Conservation (phyloP, 192 early-diverging fungal genomes). For the Dispira simplex region DNA sequence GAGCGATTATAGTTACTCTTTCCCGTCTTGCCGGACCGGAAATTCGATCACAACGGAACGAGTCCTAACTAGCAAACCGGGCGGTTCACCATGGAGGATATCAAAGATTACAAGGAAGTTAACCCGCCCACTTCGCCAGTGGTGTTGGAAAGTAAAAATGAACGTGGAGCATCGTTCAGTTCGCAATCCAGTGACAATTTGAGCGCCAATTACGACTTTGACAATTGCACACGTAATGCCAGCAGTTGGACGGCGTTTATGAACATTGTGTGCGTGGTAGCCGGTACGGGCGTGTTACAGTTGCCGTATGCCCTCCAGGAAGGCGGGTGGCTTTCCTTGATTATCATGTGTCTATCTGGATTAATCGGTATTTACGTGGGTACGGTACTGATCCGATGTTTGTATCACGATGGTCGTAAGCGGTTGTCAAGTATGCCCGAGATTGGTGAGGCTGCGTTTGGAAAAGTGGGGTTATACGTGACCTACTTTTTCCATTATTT, state of each 20-base stretch:
- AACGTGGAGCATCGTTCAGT: not conserved
- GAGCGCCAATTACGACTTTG: conserved; percentile 4
- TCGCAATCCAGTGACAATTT: not conserved
- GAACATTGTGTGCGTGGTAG: conserved; percentile 53
- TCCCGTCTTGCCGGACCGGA: not conserved
- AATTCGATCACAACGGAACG: not conserved
- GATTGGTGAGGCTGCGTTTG: conserved; percentile 58
- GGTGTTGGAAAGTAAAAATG: not conserved
- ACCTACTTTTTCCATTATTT: conserved; percentile 48
- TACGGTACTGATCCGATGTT: conserved; percentile 49
- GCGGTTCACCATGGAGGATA: not conserved
- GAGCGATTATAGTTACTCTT: not conserved
- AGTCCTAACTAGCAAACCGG: not conserved
- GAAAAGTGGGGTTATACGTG: conserved; percentile 34
- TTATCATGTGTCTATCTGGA: conserved; percentile 52
- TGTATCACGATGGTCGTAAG: conserved; percentile 48
- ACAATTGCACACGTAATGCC: conserved; percentile 23
- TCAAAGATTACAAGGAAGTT: not conserved
- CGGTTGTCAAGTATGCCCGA: conserved; percentile 45
- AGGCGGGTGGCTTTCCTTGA: conserved; percentile 60
- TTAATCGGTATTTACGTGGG: conserved; percentile 56
- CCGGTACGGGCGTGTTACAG: conserved; percentile 69
- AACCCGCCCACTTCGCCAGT: not conserved
- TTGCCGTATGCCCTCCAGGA: conserved; percentile 63
- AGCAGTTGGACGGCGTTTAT: conserved; percentile 35